A percentile compares a stretch with the other conserved stretches of the same genome.
These are phyloP conservation scores for Phytophthora aleatoria DNA, from an alignment of 352 stramenopile species.

Conservation along the genomic window DNA sequence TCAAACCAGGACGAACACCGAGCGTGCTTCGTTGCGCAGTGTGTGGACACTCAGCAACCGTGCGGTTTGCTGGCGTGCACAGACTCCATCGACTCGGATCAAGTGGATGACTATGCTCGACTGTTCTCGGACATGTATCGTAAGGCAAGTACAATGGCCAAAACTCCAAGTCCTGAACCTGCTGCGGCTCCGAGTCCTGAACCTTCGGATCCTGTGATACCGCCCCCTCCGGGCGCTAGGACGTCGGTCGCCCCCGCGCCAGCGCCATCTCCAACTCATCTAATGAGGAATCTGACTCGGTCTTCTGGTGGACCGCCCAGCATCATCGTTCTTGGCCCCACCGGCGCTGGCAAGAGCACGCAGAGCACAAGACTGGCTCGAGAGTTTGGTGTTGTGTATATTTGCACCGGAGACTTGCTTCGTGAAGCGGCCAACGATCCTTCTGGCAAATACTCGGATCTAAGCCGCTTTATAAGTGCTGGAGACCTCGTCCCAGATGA, in stretches of 20 bases:
- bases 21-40: conserved; percentile 59
- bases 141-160: conserved; percentile 26
- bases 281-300: conserved; percentile 9
- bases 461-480: conserved; percentile 86
- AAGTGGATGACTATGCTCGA: conserved; percentile 54
- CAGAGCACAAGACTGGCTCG: conserved; percentile 91
- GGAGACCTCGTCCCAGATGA: conserved; percentile 93
- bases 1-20: conserved; percentile 58
- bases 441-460: conserved; percentile 60
- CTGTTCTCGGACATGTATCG: conserved; percentile 73
- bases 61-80: conserved; percentile 54
- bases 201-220: neutral
- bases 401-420: conserved; percentile 94
- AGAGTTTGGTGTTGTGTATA: conserved; percentile 91
- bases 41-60: conserved; percentile 34
- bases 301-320: conserved; percentile 36
- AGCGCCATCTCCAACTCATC: conserved; percentile 3
- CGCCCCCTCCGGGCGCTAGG: conserved; percentile 10
- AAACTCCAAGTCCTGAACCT: neutral
- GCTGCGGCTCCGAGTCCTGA: neutral
- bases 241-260: conserved; percentile 21
- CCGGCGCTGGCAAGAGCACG: conserved; percentile 94
- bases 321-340: conserved; percentile 92
- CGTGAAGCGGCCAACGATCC: conserved; percentile 81
- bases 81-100: conserved; percentile 47